phyloP scores from a whole-genome alignment of 139 green algal genomes.

The Microglena sp. region DNA sequence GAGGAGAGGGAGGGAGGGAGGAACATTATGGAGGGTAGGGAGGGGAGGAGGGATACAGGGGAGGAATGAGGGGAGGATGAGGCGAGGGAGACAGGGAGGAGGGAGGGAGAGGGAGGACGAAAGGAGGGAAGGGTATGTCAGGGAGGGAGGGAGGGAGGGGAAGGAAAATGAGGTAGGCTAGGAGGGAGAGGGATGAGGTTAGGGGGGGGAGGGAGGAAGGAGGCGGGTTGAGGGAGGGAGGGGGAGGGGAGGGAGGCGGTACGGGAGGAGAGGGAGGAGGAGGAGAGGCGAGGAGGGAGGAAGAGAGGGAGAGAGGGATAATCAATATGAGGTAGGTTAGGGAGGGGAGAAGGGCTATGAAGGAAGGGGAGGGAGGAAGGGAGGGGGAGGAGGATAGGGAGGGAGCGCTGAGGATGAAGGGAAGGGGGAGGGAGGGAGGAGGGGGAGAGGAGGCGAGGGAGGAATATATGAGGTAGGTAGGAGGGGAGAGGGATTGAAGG shows the following conservation, averaged over 20 bases:
- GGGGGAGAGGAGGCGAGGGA: not conserved
- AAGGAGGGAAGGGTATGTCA: not conserved
- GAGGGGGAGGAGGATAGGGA: not conserved
- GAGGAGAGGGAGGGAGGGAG: not conserved
- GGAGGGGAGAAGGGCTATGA: not conserved
- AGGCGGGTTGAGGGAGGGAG: not conserved
- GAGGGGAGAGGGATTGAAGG: not conserved
- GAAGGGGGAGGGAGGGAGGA: not conserved
- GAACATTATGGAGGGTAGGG: too few relatives aligned
- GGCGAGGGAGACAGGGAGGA: too few relatives aligned
- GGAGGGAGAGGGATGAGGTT: too few relatives aligned
- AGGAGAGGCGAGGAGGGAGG: not conserved
- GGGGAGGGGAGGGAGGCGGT: not conserved
- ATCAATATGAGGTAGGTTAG: not conserved
- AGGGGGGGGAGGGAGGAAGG: too few relatives aligned
- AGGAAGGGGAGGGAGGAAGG: too few relatives aligned
- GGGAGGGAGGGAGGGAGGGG: not conserved
- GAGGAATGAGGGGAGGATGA: too few relatives aligned
- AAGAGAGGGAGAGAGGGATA: not conserved
- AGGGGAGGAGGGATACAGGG: too few relatives aligned
- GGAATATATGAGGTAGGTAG: too few relatives aligned
- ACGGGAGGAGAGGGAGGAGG: not conserved
- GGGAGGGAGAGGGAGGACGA: not conserved
- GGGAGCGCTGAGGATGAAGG: not conserved
- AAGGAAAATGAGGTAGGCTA: not conserved